Evolutionary conservation across 2,329 filamentous ascomycete species (phyloP).

Genomic region (Diaporthe australafricana): DNA sequence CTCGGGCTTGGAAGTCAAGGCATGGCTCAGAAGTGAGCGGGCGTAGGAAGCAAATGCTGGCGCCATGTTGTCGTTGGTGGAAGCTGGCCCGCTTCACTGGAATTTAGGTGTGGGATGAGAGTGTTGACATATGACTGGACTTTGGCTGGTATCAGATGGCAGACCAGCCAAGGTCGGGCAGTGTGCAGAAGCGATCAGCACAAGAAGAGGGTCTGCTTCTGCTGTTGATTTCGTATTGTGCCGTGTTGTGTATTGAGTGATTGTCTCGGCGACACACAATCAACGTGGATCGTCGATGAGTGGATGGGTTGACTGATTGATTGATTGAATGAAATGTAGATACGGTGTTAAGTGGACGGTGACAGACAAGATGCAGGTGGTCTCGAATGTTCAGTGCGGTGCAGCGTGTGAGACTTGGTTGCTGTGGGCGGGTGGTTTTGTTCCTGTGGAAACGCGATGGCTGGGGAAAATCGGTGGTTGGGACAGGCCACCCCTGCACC

Average conservation of each 20-base stretch:
- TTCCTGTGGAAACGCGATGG: constrained; percentile 38
- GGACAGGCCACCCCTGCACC: constrained; percentile 25
- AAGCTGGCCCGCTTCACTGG: constrained; percentile 29
- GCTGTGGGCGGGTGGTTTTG: constrained; percentile 31
- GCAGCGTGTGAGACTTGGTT: constrained; percentile 29
- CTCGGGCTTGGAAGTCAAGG: constrained; percentile 47
- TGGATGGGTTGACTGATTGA: neutral
- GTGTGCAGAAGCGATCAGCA: constrained; percentile 24
- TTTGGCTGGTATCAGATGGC: constrained; percentile 41
- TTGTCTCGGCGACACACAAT: neutral
- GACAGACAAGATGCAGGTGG: neutral
- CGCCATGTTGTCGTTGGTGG: constrained; percentile 48
- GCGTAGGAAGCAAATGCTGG: constrained; percentile 46
- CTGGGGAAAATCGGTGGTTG: constrained; percentile 38
- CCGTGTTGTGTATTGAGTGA: neutral
- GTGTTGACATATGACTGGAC: constrained; percentile 4
- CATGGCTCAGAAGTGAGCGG: constrained; percentile 42
- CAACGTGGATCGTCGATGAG: neutral
- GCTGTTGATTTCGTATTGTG: neutral
- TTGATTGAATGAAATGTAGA: neutral
- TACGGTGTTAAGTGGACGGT: neutral
- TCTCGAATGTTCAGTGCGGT: neutral
- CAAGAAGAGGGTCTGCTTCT: neutral
- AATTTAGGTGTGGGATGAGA: constrained; percentile 24
- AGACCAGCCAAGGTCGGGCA: constrained; percentile 43